These are phyloP conservation scores for Verticillium zaregamsianum DNA, from an alignment of 2,329 filamentous ascomycete genomes.

Conservation along the genomic window DNA sequence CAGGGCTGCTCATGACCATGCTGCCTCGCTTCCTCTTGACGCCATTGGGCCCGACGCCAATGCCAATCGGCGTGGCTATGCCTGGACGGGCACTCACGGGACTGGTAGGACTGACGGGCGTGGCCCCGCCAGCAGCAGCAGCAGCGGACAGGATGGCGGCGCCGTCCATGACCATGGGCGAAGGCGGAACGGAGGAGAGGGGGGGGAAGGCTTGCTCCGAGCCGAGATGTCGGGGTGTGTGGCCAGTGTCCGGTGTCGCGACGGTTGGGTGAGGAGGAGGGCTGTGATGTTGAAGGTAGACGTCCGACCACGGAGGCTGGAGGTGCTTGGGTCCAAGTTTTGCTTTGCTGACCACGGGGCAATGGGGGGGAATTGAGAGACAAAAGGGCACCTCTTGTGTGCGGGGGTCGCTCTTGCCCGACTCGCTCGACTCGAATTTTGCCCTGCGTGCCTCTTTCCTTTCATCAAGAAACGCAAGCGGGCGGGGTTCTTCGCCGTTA, in stretches of 20 bases:
- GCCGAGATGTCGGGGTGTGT: constrained; percentile 2
- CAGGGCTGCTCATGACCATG: constrained; percentile 53
- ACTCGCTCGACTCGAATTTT: not conserved
- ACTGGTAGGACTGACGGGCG: constrained; percentile 51
- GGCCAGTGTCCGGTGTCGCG: constrained; percentile 14
- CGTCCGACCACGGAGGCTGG: constrained; percentile 4
- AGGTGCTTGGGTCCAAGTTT: constrained; percentile 6
- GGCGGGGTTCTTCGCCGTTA: not conserved
- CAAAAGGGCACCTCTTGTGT: not conserved
- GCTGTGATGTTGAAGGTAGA: constrained; percentile 6
- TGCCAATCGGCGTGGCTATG: not conserved
- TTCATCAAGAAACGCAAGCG: not conserved
- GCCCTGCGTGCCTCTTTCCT: not conserved
- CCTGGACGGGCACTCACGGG: constrained; percentile 40
- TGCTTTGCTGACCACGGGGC: constrained; percentile 7
- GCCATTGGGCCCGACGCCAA: constrained; percentile 36
- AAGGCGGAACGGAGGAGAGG: constrained; percentile 9
- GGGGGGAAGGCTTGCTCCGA: not conserved
- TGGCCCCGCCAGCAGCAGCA: constrained; percentile 32
- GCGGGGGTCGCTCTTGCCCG: not conserved
- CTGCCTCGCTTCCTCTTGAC: constrained; percentile 58
- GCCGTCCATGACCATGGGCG: constrained; percentile 38
- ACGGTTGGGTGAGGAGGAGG: constrained; percentile 12
- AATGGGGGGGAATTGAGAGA: not conserved
- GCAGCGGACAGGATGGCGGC: constrained; percentile 34